Conservation (phyloP, 2,329 filamentous ascomycete genomes). For the Verruconis gallopava region DNA sequence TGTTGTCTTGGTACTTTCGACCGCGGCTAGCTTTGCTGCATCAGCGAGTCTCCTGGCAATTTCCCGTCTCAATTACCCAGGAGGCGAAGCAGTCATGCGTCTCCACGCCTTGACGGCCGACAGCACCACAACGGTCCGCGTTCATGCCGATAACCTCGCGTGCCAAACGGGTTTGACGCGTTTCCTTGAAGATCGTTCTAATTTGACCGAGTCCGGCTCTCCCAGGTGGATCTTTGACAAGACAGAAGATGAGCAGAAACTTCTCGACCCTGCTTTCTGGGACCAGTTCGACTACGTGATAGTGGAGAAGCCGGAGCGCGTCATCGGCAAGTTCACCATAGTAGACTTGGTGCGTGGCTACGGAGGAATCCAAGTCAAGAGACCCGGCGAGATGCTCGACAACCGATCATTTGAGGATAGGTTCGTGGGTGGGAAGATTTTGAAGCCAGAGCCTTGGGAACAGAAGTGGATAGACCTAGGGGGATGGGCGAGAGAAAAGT, state of each 20-base stretch:
- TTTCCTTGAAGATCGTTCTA: conserved; percentile 35
- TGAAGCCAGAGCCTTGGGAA: neutral
- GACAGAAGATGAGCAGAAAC: conserved; percentile 36
- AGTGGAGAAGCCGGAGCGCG: conserved; percentile 35
- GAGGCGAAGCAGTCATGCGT: conserved; percentile 57
- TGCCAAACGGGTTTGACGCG: conserved; percentile 51
- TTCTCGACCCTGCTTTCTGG: conserved; percentile 43
- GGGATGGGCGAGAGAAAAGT: conserved; percentile 16
- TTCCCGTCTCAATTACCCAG: conserved; percentile 87
- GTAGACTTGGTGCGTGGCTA: conserved; percentile 38
- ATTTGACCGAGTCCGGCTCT: conserved; percentile 3
- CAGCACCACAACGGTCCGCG: conserved; percentile 21
- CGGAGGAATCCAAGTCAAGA: conserved; percentile 35
- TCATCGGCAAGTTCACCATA: conserved; percentile 40
- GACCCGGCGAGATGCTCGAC: conserved; percentile 23
- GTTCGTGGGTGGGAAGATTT: conserved; percentile 21
- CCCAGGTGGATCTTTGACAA: conserved; percentile 46
- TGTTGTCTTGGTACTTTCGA: conserved; percentile 43
- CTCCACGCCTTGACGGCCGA: conserved; percentile 26
- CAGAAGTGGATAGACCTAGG: conserved; percentile 18
- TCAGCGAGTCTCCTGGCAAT: conserved; percentile 59
- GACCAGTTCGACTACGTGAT: conserved; percentile 45
- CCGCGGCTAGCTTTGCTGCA: conserved; percentile 45
- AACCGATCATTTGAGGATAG: conserved; percentile 9
- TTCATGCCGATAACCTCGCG: conserved; percentile 48